Conservation (phyloP, 148 eudicot genomes). For the Cornus florida region DNA sequence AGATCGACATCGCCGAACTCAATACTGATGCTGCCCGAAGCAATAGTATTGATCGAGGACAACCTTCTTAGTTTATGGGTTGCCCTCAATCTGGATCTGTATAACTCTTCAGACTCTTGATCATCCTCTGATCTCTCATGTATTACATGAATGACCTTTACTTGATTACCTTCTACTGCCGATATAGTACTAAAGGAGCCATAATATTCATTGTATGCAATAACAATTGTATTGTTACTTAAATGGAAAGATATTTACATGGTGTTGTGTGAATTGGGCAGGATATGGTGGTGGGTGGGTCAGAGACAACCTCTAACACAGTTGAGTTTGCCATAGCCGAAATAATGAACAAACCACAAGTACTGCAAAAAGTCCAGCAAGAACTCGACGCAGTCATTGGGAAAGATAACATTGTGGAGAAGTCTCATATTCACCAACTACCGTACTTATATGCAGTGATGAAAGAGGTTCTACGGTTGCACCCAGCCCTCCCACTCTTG, state of each 20-base stretch:
- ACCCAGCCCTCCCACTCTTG: constrained; percentile 47
- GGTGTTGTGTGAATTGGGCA: too few species aligned
- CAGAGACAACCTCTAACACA: constrained; percentile 39
- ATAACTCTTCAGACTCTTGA: too few species aligned
- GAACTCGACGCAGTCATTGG: constrained; percentile 24
- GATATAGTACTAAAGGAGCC: too few species aligned
- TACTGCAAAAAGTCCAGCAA: constrained; percentile 21
- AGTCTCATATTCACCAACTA: constrained; percentile 16
- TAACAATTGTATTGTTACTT: not conserved
- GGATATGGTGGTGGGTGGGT: constrained; percentile 23
- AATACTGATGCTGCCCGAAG: too few species aligned
- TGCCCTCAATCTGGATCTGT: too few species aligned
- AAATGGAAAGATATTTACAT: too few species aligned
- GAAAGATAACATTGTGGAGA: constrained; percentile 22
- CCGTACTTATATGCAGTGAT: constrained; percentile 17
- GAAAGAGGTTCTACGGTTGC: constrained; percentile 52
- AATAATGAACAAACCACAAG: constrained; percentile 20
- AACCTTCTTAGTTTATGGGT: too few species aligned
- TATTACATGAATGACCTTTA: too few species aligned
- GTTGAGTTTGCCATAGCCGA: constrained; percentile 23
- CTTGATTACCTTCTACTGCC: too few species aligned
- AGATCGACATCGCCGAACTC: too few species aligned
- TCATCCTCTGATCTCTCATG: too few species aligned
- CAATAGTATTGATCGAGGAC: too few species aligned
- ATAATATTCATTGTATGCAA: not conserved